Evolutionary conservation across 2,329 filamentous ascomycete genomes (phyloP).

Genomic region (Coleophoma crateriformis): DNA sequence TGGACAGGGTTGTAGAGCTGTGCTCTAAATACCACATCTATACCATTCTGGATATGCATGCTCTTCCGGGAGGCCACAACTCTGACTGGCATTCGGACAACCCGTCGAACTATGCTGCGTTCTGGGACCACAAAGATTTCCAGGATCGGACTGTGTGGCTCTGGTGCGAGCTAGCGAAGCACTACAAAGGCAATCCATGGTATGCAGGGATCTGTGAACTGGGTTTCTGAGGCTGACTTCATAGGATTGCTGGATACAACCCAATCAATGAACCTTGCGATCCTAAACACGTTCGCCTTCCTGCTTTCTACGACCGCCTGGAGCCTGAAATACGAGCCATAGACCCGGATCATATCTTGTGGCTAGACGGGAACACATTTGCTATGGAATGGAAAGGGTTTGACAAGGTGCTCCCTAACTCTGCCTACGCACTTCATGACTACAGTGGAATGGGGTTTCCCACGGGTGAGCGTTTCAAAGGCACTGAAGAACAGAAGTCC

Average conservation of each 20-base stretch:
- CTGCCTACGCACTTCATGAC: constrained; percentile 39
- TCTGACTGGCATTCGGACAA: constrained; percentile 46
- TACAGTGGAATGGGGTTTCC: constrained; percentile 39
- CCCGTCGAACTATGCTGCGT: constrained; percentile 35
- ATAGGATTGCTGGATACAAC: constrained; percentile 42
- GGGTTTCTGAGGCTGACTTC: neutral
- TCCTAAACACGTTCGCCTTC: constrained; percentile 37
- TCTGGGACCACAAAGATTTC: constrained; percentile 45
- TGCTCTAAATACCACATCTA: constrained; percentile 39
- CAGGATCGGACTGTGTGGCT: constrained; percentile 44
- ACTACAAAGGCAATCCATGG: constrained; percentile 38
- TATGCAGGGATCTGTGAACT: neutral
- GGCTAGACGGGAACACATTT: constrained; percentile 38
- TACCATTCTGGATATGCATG: constrained; percentile 44
- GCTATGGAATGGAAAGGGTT: constrained; percentile 39
- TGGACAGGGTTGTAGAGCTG: constrained; percentile 39
- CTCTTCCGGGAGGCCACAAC: constrained; percentile 42
- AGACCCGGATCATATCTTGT: constrained; percentile 40
- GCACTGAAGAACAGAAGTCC: constrained; percentile 32
- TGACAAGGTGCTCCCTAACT: constrained; percentile 34
- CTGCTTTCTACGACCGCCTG: constrained; percentile 38
- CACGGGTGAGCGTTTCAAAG: constrained; percentile 32
- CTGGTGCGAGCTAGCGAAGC: constrained; percentile 39
- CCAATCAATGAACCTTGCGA: constrained; percentile 46
- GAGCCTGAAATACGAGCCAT: constrained; percentile 39